Evolutionary conservation across 2,329 filamentous ascomycete species (phyloP).

Genomic region (Paracoccidioides lutzii): DNA sequence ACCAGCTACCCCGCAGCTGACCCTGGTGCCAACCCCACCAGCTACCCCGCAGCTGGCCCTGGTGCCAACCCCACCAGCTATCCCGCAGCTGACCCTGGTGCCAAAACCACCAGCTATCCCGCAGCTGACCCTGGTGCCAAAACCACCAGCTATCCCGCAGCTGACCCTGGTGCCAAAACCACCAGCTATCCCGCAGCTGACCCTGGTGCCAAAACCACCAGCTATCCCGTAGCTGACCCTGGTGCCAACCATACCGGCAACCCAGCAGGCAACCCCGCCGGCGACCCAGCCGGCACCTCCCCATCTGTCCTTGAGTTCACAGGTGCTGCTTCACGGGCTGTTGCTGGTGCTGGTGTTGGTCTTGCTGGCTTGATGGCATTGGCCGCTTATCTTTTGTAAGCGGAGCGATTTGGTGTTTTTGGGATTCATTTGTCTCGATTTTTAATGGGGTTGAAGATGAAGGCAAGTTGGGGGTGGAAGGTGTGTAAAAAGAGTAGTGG

Average conservation of each 20-base stretch:
- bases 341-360: constrained; percentile 36
- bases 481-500: too few species aligned
- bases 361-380: constrained; percentile 42
- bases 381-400: constrained; percentile 36
- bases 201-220: constrained; percentile 2
- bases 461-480: background rate
- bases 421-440: background rate
- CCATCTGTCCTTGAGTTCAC: constrained; percentile 30
- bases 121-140: too few species aligned
- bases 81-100: too few species aligned
- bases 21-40: too few species aligned
- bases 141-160: too few species aligned
- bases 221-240: constrained; percentile 8
- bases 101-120: too few species aligned
- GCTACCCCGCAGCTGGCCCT: too few species aligned
- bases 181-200: too few species aligned
- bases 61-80: too few species aligned
- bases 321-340: constrained; percentile 39
- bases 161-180: too few species aligned
- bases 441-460: background rate
- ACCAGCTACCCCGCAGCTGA: too few species aligned
- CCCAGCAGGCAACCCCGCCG: constrained; percentile 12
- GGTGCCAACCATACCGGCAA: constrained; percentile 14
- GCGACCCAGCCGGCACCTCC: constrained; percentile 14
- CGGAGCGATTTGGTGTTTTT: background rate